Base-by-base conservation (phyloP, 208 protist species). In the Crithidia mellificae region DNA sequence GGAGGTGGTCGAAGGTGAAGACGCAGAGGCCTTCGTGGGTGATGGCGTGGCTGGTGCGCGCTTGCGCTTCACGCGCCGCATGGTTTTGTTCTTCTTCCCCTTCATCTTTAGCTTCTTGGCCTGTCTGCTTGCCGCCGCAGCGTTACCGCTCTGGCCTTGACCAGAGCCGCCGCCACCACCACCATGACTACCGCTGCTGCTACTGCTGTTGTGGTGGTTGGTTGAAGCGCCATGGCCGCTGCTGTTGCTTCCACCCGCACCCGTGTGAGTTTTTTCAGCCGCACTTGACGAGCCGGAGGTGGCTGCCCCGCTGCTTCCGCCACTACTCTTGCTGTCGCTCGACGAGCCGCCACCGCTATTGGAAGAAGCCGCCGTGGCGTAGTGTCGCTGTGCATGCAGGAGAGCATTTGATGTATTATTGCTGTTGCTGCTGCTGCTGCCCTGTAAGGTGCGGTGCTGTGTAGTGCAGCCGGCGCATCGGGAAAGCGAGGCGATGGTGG, bases 1-100 rank as follows among this genome's bases (percentile, higher is more conserved):
- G 29, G 47, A 38, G 32, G 17, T 34, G 19, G 59, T 15, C 7
- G 34, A 38, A 38, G 34, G 34, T 12, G 34, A 38, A 5, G 34
- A 38, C 5, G 59, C 12, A 9, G 59, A 34, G 0, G 47, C 27
- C 6, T 9, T 6, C n/a, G 11, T 15, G 56, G 8, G 41, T 9
- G 38, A n/a, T 8, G 59, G 8, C 25, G 39, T 63, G 3, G 32
- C 41, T 29, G 46, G 15, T 24, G 14, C 14, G 34, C 49, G 63
- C 41, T 66, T 80, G 34, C 50, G 56, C 68, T 80, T 76, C 43
- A 50, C 47, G 29, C 63, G 62, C 15, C 58, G 39, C 20, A 27
- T 39, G 17, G 25, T 22, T 38, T 72, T 63, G 20, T 25, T 52
- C 38, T 72, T 79, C 44, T 51, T 67, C 7, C 6, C 51, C 47